Percentiles rank a stretch among this genome's conserved stretches.
phyloP scores from a whole-genome alignment of 2,329 filamentous ascomycete species.

The Cercospora berteroae region DNA sequence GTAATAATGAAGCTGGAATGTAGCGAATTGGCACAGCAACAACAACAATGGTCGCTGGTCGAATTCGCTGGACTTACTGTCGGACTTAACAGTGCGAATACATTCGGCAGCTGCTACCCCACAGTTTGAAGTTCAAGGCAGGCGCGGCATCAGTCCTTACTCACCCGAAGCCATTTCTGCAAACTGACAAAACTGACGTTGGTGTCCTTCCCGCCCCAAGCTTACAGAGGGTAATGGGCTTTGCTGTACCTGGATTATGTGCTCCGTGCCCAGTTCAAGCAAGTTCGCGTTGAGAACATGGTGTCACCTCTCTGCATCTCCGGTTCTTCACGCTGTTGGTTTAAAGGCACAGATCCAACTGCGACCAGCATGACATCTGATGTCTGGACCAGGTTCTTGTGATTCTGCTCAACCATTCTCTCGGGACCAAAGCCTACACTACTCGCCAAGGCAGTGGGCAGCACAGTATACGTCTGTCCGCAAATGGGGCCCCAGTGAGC shows the following conservation, averaged over 20 bases:
- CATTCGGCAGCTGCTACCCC: neutral
- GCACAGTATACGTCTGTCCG: neutral
- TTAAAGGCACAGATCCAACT: neutral
- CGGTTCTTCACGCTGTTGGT: neutral
- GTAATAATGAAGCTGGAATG: slow-evolving; percentile 17
- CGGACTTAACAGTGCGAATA: neutral
- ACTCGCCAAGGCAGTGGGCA: neutral
- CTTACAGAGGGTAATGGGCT: neutral
- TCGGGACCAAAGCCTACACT: neutral
- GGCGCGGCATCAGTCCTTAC: neutral
- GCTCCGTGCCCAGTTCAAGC: neutral
- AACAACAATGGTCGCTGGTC: neutral
- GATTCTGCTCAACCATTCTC: neutral
- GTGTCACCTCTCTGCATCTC: neutral
- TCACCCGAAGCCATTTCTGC: neutral
- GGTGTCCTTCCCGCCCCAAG: neutral
- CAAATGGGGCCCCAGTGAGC: neutral
- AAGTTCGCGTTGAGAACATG: neutral
- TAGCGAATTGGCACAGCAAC: slow-evolving; percentile 19
- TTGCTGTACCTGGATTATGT: neutral
- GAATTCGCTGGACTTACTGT: neutral
- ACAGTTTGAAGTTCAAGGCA: neutral
- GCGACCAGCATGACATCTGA: neutral
- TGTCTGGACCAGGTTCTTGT: neutral
- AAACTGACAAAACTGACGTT: neutral